phyloP scores from a whole-genome alignment of 225 moss, liverwort and hornwort genomes.

The Pseudisothecium myosuroides region DNA sequence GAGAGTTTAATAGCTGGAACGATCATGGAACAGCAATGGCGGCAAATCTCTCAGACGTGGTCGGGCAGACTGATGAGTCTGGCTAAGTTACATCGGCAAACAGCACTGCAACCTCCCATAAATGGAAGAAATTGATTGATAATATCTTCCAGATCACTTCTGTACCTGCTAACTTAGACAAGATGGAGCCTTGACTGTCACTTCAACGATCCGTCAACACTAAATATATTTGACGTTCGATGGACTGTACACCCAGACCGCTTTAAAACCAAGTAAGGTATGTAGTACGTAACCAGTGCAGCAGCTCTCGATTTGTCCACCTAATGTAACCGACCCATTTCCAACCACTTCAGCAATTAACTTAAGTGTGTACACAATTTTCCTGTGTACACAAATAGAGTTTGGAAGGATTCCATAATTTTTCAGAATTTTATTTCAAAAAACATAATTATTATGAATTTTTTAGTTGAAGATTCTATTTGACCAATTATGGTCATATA shows the following conservation, averaged over 20 bases:
- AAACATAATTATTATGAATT: no score
- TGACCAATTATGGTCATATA: no score
- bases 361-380: no score
- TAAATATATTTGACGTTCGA: neutral
- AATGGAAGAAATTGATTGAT: neutral
- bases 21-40: neutral
- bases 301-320: neutral
- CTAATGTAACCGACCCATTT: no score
- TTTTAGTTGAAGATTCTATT: no score
- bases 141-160: neutral
- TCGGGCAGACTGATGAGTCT: neutral
- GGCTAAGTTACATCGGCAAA: neutral
- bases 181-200: neutral
- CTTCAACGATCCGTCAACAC: neutral
- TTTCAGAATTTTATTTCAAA: no score
- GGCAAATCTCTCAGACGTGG: neutral
- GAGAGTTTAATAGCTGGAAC: neutral
- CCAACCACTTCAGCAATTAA: no score
- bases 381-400: no score
- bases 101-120: neutral
- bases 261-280: neutral
- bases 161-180: neutral
- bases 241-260: no score
- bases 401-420: no score
- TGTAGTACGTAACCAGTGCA: neutral